Evolutionary conservation across 176 grass and related monocot species (phyloP), one percentile per base, ranked within the genome.

Genomic region (Puya raimondii): DNA sequence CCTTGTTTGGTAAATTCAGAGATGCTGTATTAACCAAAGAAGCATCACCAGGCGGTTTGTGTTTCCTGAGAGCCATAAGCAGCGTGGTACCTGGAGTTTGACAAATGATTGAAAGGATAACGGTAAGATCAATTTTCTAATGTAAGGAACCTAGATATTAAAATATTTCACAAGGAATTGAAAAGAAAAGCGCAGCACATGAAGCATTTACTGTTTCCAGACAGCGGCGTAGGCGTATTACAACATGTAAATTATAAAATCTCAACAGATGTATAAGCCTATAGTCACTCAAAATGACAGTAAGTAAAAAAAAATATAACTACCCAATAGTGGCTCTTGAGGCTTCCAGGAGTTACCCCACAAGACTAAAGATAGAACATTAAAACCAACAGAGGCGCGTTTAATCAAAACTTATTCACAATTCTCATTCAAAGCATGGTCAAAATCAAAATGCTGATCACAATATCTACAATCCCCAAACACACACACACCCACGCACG

Each of bases 1-100:
- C 82, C 77, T 86, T 80, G 54, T 63, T 84, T 49, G 89, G 80
- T 74, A 82, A 92, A 82, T 88, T 80, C 74, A 92, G 65, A 63
- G 86, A 77, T 14, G 47, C 69, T 85, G 88, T 80, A 78, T 68
- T 76, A 54, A 83, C 64, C 49, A 80, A 80, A 29, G 72, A 50
- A 53, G 67, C 67, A 71, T 85, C 81, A 53, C 52, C 80, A 65
- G 80, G 82, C 70, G 82, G 83, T 73, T 88, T 85, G 27, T 84
- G 79, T 66, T 92, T 97, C 66, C 82, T 85, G 63, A 83, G 76
- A 88, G 82, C 75, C 87, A 97, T 97, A 23, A 57, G 74, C 42
- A 69, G 52, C 70, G 50, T 11, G 51, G 21, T 49, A 82, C 66
- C 85, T 82, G 21, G 23, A 87, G 57, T 58, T 71, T 69, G 15